phyloP scores from a whole-genome alignment of 495 filamentous ascomycete genomes.

The Aspergillus kassunensis region DNA sequence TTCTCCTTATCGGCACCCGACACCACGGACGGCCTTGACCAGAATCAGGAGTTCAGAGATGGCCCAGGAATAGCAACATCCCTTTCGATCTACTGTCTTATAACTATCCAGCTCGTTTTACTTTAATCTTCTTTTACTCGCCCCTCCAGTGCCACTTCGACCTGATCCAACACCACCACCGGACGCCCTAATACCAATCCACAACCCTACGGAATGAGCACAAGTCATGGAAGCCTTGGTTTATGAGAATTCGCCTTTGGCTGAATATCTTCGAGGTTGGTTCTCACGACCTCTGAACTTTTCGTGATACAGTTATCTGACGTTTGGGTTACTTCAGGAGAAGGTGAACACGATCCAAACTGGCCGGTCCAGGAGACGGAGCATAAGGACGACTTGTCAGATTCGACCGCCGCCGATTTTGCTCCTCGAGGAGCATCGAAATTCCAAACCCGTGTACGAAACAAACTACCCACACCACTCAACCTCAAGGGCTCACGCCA shows the following conservation, averaged over 20 bases:
- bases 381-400: constrained; percentile 31
- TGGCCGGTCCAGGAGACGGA: constrained; percentile 44
- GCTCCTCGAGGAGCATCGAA: constrained; percentile 70
- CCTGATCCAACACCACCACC: not conserved
- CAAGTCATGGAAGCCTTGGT: constrained; percentile 83
- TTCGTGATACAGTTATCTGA: constrained; percentile 16
- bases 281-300: constrained; percentile 4
- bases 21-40: too few relatives aligned
- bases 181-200: constrained; percentile 2
- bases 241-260: constrained; percentile 85
- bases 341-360: constrained; percentile 42
- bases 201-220: constrained; percentile 30
- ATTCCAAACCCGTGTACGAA: constrained; percentile 62
- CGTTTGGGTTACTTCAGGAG: constrained; percentile 33
- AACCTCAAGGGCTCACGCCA: constrained; percentile 52
- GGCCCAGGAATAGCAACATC: constrained; percentile 2
- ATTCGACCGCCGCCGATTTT: constrained; percentile 51
- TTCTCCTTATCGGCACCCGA: constrained; percentile 1
- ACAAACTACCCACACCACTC: constrained; percentile 59
- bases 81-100: not conserved
- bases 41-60: constrained; percentile 1
- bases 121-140: not conserved
- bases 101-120: not conserved
- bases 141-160: not conserved
- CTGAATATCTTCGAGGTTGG: constrained; percentile 88